phyloP scores from a whole-genome alignment of 768 basidiomycete species.

The Tricholoma saponaceum region DNA sequence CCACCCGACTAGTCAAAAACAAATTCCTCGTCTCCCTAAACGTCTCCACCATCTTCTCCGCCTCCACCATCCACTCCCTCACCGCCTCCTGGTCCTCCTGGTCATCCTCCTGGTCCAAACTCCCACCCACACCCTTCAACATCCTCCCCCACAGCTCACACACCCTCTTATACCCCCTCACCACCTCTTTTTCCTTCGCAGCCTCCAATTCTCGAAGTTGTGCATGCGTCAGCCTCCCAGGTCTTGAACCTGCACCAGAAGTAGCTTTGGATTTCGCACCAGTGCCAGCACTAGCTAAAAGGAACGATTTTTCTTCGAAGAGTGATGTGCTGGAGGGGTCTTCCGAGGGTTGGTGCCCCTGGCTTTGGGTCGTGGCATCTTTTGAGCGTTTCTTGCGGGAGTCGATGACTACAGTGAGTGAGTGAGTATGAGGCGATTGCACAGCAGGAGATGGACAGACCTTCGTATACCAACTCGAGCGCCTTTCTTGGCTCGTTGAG shows the following conservation, averaged over 20 bases:
- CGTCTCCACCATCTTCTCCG: conserved; percentile 82
- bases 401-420: conserved; percentile 44
- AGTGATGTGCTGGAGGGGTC: conserved; percentile 40
- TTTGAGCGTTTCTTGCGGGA: conserved; percentile 47
- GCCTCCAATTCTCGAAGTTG: conserved; percentile 62
- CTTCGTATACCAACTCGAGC: conserved; percentile 79
- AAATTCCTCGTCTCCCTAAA: conserved; percentile 85
- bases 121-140: conserved; percentile 39
- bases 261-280: conserved; percentile 27
- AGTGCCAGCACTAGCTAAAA: background rate
- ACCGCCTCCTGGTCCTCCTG: conserved; percentile 61
- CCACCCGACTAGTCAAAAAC: conserved; percentile 74
- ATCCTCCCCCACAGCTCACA: conserved; percentile 60
- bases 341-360: conserved; percentile 6
- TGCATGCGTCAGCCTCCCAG: conserved; percentile 55
- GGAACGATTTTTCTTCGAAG: conserved; percentile 50
- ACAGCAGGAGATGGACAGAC: conserved; percentile 31
- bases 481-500: conserved; percentile 77
- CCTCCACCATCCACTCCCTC: conserved; percentile 21
- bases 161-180: conserved; percentile 53
- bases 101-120: conserved; percentile 47
- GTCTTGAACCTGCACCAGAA: background rate
- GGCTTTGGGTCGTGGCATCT: conserved; percentile 14
- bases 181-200: conserved; percentile 62
- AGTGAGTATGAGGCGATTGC: background rate